phyloP scores from a whole-genome alignment of 352 stramenopile genomes.

The Phytophthora hybrid region DNA sequence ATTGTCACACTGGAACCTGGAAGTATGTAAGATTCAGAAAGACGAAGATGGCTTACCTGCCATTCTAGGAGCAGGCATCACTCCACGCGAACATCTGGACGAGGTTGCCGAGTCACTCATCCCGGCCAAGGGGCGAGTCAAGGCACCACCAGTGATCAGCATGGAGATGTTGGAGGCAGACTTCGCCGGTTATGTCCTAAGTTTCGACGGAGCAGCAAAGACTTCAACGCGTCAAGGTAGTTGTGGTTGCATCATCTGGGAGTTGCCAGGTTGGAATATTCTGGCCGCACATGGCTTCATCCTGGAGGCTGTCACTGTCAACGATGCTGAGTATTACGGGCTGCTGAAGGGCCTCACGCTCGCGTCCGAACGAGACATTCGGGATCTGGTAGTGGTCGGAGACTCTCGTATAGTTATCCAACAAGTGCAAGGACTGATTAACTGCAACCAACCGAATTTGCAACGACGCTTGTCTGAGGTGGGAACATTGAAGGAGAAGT shows the following conservation, averaged over 20 bases:
- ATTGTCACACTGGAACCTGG: neutral
- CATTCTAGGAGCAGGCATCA: neutral
- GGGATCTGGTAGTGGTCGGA: neutral
- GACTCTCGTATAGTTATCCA: constrained; percentile 5
- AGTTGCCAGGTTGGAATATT: neutral
- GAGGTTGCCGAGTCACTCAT: neutral
- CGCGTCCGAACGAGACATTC: neutral
- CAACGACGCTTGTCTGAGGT: neutral
- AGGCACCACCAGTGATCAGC: constrained; percentile 8
- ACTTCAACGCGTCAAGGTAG: neutral
- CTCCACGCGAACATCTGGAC: constrained; percentile 2
- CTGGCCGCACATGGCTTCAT: neutral
- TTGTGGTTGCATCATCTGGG: constrained; percentile 5
- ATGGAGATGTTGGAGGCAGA: constrained; percentile 4
- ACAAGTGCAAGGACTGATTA: constrained; percentile 2
- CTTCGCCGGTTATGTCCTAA: neutral
- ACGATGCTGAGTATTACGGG: constrained; percentile 5
- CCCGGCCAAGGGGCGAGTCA: neutral
- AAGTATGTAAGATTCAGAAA: constrained; percentile 1
- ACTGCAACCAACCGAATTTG: constrained; percentile 11
- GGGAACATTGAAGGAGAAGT: neutral
- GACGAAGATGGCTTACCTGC: constrained; percentile 7
- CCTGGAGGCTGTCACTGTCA: constrained; percentile 1
- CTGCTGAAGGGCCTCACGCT: neutral
- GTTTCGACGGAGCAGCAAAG: constrained; percentile 13